Evolutionary conservation across 371 early-diverging fungal genomes (phyloP).

Genomic region (Funneliformis caledonium): DNA sequence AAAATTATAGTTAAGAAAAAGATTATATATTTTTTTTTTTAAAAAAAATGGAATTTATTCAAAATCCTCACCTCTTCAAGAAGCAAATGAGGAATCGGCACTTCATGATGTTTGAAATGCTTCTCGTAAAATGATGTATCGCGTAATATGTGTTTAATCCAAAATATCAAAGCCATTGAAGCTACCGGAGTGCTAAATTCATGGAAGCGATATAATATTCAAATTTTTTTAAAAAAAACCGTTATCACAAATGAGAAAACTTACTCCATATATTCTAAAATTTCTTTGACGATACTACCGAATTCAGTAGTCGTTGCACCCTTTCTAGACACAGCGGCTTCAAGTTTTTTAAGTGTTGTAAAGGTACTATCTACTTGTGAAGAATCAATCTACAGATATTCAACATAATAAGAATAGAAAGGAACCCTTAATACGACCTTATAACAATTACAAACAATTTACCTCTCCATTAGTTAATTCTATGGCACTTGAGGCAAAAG

Average conservation of each 20-base stretch:
- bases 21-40: not conserved
- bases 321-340: constrained; percentile 1
- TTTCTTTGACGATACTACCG: constrained; percentile 12
- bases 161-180: constrained; percentile 36
- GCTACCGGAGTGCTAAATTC: constrained; percentile 28
- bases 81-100: constrained; percentile 23
- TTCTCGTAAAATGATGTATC: constrained; percentile 38
- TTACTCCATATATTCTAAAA: constrained; percentile 33
- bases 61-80: constrained; percentile 28
- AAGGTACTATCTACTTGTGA: constrained; percentile 17
- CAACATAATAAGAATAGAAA: not conserved
- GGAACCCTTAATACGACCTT: not conserved
- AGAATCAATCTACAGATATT: constrained; percentile 20
- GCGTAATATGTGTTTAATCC: constrained; percentile 20
- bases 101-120: constrained; percentile 33
- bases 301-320: constrained; percentile 17
- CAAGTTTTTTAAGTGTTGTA: constrained; percentile 26
- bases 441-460: not conserved
- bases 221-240: constrained; percentile 4
- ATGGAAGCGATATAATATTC: not conserved
- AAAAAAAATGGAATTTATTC: not conserved
- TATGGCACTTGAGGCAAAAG: constrained; percentile 26
- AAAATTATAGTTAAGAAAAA: not conserved
- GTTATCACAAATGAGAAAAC: not conserved
- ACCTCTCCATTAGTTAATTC: constrained; percentile 9